Base-by-base conservation (phyloP, 495 filamentous ascomycete species). In the Xylaria grammica region DNA sequence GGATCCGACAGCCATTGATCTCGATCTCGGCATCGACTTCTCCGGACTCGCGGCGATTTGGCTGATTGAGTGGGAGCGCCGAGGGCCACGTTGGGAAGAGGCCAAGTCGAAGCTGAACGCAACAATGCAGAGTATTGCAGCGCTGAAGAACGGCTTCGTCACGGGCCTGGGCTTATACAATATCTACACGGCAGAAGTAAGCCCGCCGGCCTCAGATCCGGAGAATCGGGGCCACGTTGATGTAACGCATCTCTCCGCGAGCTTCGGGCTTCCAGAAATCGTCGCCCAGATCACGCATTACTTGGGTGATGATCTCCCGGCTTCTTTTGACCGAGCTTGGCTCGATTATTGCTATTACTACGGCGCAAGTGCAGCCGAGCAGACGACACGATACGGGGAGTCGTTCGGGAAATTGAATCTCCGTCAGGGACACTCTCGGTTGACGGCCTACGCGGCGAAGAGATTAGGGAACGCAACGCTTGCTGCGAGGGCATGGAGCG, bases 11-110 rank as follows among this genome's bases (percentile, higher is more conserved):
- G 51, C 81, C 73, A 9, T 84, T 70, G 20, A 84, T 70, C 15
- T 84, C 72, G 53, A 78, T 76, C 24, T 82, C 72, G 67, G 83
- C 1, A 77, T 79, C 7, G 81, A 84, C 66, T 84, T 81, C 78
- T 75, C 78, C 8, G 77, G 77, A 1, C 68, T 84, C 7, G 82
- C 82, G 2, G 72, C 72, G 11, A 77, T 74, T 1, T 84, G 80
- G 79, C 67, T 82, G 8, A 68, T 81, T 1, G 82, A 80, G 57
- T 83, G 79, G 80, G 80, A 83, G 61, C 67, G 81, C 3, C 77
- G 76, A 8, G 77, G 76, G 5, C 67, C 77, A 9, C 69, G 75
- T 15, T 81, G 79, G 80, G 66, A 78, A 50, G 75, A 81, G 60
- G 74, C 78, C 10, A 69, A 62, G 2, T 48, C 62, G 6, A 81